Evolutionary conservation across 129 eudicot genomes (phyloP).

Genomic region (Flaveria brownii): DNA sequence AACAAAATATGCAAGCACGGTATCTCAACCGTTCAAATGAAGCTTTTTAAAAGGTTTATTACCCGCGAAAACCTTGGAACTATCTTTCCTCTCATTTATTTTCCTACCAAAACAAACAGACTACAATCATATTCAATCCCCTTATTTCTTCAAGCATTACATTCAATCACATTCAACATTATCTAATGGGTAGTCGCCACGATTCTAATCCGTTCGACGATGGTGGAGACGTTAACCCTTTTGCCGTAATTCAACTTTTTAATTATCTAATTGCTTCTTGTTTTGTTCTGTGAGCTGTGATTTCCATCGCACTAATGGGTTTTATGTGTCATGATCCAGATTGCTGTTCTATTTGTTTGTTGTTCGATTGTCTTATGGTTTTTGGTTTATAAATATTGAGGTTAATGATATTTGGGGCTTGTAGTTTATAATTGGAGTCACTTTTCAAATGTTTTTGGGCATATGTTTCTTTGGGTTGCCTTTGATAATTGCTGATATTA

Average conservation of each 20-base stretch:
- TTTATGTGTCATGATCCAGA: slow-evolving; percentile 25
- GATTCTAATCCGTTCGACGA: slow-evolving; percentile 35
- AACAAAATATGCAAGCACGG: too few relatives aligned
- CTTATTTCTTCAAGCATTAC: slow-evolving; percentile 17
- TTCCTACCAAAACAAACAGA: slow-evolving; percentile 21
- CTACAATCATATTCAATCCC: slow-evolving; percentile 27
- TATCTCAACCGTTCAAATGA: slow-evolving; percentile 26
- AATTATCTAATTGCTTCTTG: slow-evolving; percentile 1
- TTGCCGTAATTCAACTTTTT: slow-evolving; percentile 22
- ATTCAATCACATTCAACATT: slow-evolving; percentile 15
- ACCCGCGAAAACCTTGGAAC: slow-evolving; percentile 40
- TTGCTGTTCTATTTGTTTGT: not conserved
- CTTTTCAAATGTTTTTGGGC: too few relatives aligned
- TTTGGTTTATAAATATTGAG: not conserved
- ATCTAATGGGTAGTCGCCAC: slow-evolving; percentile 28
- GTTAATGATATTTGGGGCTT: too few relatives aligned
- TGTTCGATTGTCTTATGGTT: not conserved
- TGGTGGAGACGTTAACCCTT: slow-evolving; percentile 27
- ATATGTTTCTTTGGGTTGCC: not conserved
- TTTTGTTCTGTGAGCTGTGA: not conserved
- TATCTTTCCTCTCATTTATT: slow-evolving; percentile 6
- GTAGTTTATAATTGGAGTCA: too few relatives aligned
- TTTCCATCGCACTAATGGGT: slow-evolving; percentile 23
- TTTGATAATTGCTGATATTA: not conserved
- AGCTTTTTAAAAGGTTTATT: slow-evolving; percentile 13